phyloP scores from a whole-genome alignment of 2,329 filamentous ascomycete species.

The Endoconidiophora polonica region DNA sequence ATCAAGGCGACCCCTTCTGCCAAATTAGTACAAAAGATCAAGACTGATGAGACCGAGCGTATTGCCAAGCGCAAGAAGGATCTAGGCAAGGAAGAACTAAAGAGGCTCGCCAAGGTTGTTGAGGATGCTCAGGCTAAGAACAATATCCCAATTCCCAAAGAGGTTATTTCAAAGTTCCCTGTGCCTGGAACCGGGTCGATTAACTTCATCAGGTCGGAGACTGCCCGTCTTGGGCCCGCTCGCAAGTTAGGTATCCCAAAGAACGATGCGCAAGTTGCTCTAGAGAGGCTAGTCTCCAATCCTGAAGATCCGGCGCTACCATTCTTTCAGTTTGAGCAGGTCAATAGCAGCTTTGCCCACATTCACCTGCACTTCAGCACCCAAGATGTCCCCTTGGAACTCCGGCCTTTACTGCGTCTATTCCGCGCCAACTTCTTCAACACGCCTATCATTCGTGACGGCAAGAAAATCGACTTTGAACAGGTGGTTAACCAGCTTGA shows the following conservation, averaged over 20 bases:
- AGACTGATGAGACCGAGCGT: constrained; percentile 62
- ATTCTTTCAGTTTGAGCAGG: constrained; percentile 94
- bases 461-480: constrained; percentile 69
- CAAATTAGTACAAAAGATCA: constrained; percentile 62
- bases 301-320: constrained; percentile 7
- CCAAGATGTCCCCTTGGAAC: constrained; percentile 55
- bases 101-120: constrained; percentile 56
- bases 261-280: constrained; percentile 55
- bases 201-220: constrained; percentile 79
- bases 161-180: constrained; percentile 63
- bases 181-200: constrained; percentile 82
- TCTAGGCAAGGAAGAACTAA: constrained; percentile 68
- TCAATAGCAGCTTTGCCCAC: constrained; percentile 83
- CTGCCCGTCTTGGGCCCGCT: constrained; percentile 67
- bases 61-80: constrained; percentile 62
- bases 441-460: constrained; percentile 64
- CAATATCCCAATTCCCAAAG: constrained; percentile 66
- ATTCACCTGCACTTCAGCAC: constrained; percentile 70
- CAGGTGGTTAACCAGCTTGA: constrained; percentile 84
- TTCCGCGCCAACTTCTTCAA: constrained; percentile 93
- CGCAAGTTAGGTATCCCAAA: constrained; percentile 48
- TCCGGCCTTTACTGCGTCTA: constrained; percentile 68
- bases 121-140: constrained; percentile 78
- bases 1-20: constrained; percentile 76
- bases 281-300: constrained; percentile 45